Percentiles rank a stretch among this genome's conserved stretches.
phyloP scores from a whole-genome alignment of 1,284 basidiomycete species.

The Coniophora puteana region DNA sequence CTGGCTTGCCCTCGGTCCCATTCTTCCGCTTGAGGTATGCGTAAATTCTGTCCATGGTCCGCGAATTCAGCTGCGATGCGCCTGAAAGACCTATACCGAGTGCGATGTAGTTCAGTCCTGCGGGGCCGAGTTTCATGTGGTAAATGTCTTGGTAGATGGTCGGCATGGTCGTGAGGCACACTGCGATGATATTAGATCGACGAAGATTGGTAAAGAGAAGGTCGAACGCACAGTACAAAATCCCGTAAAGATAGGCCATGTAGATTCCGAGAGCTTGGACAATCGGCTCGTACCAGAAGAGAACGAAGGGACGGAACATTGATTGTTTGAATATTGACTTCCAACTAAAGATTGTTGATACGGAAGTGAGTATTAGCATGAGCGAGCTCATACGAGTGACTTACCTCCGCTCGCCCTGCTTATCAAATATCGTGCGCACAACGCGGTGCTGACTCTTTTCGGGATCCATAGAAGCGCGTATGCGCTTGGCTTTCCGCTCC shows the following conservation, averaged over 20 bases:
- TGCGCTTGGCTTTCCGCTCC: constrained; percentile 49
- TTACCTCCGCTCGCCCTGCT: constrained; percentile 20
- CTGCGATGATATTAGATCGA: constrained; percentile 29
- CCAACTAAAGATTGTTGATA: constrained; percentile 34
- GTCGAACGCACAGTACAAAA: constrained; percentile 46
- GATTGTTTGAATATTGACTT: constrained; percentile 30
- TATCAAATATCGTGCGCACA: constrained; percentile 45
- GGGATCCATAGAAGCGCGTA: constrained; percentile 41
- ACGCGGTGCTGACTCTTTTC: constrained; percentile 36
- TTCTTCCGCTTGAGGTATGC: constrained; percentile 35
- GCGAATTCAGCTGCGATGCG: constrained; percentile 47
- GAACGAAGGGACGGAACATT: constrained; percentile 43
- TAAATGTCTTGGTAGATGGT: constrained; percentile 55
- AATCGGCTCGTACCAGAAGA: constrained; percentile 46
- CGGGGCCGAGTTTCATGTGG: constrained; percentile 46
- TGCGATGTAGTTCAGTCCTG: constrained; percentile 55
- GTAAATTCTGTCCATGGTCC: constrained; percentile 46
- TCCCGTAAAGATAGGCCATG: constrained; percentile 49
- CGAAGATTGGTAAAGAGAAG: neutral
- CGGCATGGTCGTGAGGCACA: constrained; percentile 65
- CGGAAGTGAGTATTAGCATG: constrained; percentile 6
- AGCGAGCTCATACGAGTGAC: constrained; percentile 36
- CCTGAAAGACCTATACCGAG: constrained; percentile 41
- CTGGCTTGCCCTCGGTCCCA: constrained; percentile 44
- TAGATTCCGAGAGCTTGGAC: constrained; percentile 43